Base-by-base conservation (phyloP, 192 early-diverging fungal species). In the Pilobolus umbonatus region DNA sequence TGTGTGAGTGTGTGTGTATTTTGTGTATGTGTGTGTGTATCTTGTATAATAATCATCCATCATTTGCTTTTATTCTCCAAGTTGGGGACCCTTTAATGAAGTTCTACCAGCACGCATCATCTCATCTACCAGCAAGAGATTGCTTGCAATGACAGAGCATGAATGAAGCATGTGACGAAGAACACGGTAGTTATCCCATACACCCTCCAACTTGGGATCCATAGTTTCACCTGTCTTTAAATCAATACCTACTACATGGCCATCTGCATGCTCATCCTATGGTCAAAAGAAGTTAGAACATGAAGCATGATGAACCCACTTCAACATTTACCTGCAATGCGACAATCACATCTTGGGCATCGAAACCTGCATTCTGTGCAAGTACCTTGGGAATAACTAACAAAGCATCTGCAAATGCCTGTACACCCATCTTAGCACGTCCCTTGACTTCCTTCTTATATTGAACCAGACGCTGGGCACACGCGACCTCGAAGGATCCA, bases 121-220 rank as follows among this genome's bases (percentile, higher is more conserved):
- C 75, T 98, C 95, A 76, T 99, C 97, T 1, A 99, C 95, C 22
- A 98, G 79, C 58, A 99, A 78, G 68, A 99, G 84, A 76, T 99
- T 99, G 63, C 89, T 90, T 3, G 94, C 94, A 75, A 99, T 97
- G n/a, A 97, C 95, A 39, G 97, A 81, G 58, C 89, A 93, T 65
- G 92, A 96, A 70, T 98, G 90, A 50, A 99, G 79, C 90, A 97
- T 87, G 71, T 98, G 92, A 31, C 94, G 82, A 57, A 93, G 79
- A 40, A 99, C 97, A 39, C 95, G 88, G 81, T 98, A 98, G 80
- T 98, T 98, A 72, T 98, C 94, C 91, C 91, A 97, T 55, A 99
- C 91, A 43, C 97, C 97, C 69, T 97, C 91, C 36, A 85, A 69
- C 46, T 81, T 72, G 1, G 97, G 97, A 61, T 99, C 94, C 69